Conservation (phyloP, 2,329 filamentous ascomycete species). For the Eutypella sp. region DNA sequence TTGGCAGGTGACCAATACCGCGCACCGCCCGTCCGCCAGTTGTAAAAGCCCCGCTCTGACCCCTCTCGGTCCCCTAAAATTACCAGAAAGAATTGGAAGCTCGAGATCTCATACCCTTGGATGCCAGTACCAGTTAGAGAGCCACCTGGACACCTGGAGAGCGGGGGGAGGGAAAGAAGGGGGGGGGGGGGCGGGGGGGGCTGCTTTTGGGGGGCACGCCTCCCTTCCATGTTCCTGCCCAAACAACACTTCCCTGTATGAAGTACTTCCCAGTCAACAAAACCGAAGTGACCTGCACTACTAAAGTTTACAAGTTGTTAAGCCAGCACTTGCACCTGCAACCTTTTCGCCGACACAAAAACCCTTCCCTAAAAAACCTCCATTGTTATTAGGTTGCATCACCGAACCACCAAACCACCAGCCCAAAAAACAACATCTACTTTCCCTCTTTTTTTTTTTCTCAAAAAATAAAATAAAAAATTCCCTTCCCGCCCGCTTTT, state of each 20-base stretch:
- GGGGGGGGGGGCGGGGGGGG: too few species aligned
- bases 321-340: background rate
- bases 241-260: too few species aligned
- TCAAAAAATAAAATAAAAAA: too few species aligned
- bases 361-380: background rate
- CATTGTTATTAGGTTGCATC: conserved; percentile 1
- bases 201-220: too few species aligned
- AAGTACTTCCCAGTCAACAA: conserved; percentile 1
- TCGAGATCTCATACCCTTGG: background rate
- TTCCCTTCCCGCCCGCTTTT: too few species aligned
- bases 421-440: background rate
- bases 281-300: background rate
- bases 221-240: too few species aligned
- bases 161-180: too few species aligned
- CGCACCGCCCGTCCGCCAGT: background rate
- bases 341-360: background rate
- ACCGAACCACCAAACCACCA: background rate
- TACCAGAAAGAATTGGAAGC: background rate
- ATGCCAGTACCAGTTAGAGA: too few species aligned
- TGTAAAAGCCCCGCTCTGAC: background rate
- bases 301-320: too few species aligned
- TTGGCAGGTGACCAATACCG: background rate
- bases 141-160: too few species aligned
- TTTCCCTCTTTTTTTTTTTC: background rate
- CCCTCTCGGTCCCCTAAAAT: background rate